Percentiles rank a stretch among this genome's conserved stretches.
These are phyloP conservation scores for Chytriomyces hyalinus DNA, from an alignment of 192 early-diverging fungal species.

Conservation along the genomic window DNA sequence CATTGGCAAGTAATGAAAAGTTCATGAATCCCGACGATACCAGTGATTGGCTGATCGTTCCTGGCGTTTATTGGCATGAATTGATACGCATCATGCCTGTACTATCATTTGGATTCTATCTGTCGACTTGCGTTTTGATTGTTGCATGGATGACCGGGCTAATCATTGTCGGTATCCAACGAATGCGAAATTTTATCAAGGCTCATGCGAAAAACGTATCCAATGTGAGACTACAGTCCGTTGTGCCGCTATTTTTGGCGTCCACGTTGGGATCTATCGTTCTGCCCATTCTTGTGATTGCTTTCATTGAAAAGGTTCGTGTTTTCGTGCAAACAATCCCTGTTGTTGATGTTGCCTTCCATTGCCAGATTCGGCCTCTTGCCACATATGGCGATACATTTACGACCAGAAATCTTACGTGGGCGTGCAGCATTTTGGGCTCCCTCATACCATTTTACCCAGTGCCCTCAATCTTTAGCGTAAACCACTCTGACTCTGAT, in stretches of 20 bases:
- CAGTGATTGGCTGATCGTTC: too few relatives aligned
- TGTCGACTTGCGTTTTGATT: background rate
- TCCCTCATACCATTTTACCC: constrained; percentile 5
- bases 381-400: constrained; percentile 7
- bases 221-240: background rate
- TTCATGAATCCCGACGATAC: background rate
- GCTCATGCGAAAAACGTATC: constrained; percentile 2
- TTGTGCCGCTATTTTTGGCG: background rate
- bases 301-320: constrained; percentile 6
- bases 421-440: background rate
- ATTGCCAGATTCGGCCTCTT: constrained; percentile 23
- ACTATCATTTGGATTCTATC: background rate
- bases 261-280: background rate
- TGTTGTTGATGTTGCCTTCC: background rate
- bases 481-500: background rate
- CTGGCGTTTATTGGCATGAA: constrained; percentile 18
- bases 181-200: background rate
- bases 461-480: background rate
- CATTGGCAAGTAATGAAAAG: background rate
- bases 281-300: background rate
- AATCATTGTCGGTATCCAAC: background rate
- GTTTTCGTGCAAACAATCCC: background rate
- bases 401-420: background rate
- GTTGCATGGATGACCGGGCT: background rate
- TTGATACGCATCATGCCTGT: constrained; percentile 7